Base-by-base conservation (phyloP, 331 rosid genomes). In the Spiraea crenata region DNA sequence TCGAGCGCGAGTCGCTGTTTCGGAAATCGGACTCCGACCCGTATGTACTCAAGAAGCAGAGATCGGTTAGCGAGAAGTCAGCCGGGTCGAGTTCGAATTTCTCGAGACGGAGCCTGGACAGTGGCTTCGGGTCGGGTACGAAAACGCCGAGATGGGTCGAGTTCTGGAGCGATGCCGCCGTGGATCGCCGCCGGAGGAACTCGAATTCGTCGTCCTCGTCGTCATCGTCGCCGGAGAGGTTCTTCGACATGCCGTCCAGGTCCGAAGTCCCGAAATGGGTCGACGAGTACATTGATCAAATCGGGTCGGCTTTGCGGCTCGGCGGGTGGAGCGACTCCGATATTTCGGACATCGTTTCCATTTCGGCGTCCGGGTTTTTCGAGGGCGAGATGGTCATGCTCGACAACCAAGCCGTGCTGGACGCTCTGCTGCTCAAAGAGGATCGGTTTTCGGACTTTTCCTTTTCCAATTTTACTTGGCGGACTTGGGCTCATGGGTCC, bases 71-170 rank as follows among this genome's bases (percentile, higher is more conserved):
- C 76, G 96, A 91, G 76, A 93, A 84, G 72, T 80, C 92, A 5
- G 90, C 96, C 51, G 92, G 88, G 10, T 87, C 92, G 10, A 87
- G 88, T 7, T 48, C 87, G 0, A 84, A 69, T 69, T 88, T 88
- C 78, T 88, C 89, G 0, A 84, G 98, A 41, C 69, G 96, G 74
- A 95, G 99, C 73, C 84, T 95, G 5, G 99, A 95, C 76, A 16
- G 63, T 0, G 84, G 84, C 20, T 37, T 68, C 35, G 77, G 74
- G 5, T 57, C 84, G n/a, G 92, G 88, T 20, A 88, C 87, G 2
- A 86, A 89, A 71, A 91, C 95, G 17, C 99, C 99, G 31, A 67
- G 99, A 78, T 95, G 99, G 99, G 99, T 95, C 8, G 97, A 95
- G 78, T 95, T 95, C 68, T 95, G 99, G 99, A 85, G 87, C 39